These are phyloP conservation scores for Cladosporium sp. DNA, from an alignment of 2,329 filamentous ascomycete genomes.

Conservation along the genomic window DNA sequence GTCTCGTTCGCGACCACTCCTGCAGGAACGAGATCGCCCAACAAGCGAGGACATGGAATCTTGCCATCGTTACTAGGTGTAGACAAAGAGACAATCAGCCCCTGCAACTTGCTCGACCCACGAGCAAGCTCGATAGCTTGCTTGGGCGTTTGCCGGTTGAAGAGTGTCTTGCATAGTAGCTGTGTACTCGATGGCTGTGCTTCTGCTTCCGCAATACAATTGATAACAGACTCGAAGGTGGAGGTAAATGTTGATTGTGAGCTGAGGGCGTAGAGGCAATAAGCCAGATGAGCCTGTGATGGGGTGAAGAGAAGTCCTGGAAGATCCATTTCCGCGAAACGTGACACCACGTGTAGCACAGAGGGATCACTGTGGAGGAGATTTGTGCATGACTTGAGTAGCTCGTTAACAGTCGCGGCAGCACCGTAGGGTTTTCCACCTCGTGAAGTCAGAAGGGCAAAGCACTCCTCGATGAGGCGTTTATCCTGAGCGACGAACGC, in stretches of 20 bases:
- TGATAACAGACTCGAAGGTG: constrained; percentile 21
- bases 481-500: constrained; percentile 34
- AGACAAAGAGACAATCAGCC: not conserved
- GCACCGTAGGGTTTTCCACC: constrained; percentile 67
- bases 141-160: constrained; percentile 34
- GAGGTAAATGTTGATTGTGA: constrained; percentile 32
- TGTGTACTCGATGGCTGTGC: not conserved
- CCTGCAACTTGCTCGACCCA: constrained; percentile 2
- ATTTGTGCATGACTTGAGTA: constrained; percentile 43
- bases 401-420: constrained; percentile 53
- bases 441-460: constrained; percentile 48
- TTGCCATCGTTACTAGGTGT: not conserved
- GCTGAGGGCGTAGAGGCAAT: constrained; percentile 54
- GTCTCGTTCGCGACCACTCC: not conserved
- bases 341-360: constrained; percentile 38
- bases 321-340: constrained; percentile 54
- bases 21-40: constrained; percentile 6
- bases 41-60: not conserved
- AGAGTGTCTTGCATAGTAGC: constrained; percentile 22
- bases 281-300: constrained; percentile 63
- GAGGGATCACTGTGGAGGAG: constrained; percentile 38
- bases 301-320: constrained; percentile 61
- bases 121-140: constrained; percentile 25
- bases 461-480: constrained; percentile 45
- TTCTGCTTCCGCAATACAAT: constrained; percentile 16